phyloP scores from a whole-genome alignment of 228 moss, liverwort and hornwort genomes.

The Sphagnum magellanicum region DNA sequence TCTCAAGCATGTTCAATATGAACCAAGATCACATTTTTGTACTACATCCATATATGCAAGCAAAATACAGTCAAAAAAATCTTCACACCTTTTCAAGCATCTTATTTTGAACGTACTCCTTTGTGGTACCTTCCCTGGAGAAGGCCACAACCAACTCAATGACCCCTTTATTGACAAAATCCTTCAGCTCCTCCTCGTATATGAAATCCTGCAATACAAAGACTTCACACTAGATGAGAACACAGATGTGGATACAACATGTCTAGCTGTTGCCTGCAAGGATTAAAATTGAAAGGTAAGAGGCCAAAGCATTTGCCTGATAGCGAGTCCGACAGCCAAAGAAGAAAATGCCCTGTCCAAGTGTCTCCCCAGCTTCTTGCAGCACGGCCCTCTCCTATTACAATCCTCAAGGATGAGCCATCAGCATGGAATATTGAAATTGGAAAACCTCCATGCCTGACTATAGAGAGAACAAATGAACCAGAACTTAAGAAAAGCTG shows the following conservation, averaged over 20 bases:
- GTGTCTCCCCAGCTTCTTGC: constrained; percentile 26
- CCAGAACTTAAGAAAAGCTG: neutral
- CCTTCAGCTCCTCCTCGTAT: constrained; percentile 71
- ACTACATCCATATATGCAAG: no score
- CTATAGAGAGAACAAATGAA: neutral
- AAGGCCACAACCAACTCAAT: constrained; percentile 64
- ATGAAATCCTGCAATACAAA: constrained; percentile 55
- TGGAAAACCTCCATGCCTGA: no score
- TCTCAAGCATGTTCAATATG: constrained; percentile 4
- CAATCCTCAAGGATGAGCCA: neutral
- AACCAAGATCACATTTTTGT: no score
- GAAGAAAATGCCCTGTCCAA: constrained; percentile 70
- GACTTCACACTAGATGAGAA: neutral
- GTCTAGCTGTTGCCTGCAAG: no score
- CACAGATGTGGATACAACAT: no score
- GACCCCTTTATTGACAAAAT: constrained; percentile 43
- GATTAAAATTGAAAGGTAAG: no score
- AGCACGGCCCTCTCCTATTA: constrained; percentile 59
- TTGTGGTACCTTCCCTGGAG: constrained; percentile 51
- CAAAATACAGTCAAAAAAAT: neutral
- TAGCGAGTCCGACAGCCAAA: constrained; percentile 78
- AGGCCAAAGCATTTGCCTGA: constrained; percentile 15
- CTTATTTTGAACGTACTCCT: constrained; percentile 93
- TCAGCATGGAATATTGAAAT: no score
- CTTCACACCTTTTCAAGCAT: constrained; percentile 43